Conservation (phyloP, 1,284 basidiomycete genomes). For the Pholiota adiposa region DNA sequence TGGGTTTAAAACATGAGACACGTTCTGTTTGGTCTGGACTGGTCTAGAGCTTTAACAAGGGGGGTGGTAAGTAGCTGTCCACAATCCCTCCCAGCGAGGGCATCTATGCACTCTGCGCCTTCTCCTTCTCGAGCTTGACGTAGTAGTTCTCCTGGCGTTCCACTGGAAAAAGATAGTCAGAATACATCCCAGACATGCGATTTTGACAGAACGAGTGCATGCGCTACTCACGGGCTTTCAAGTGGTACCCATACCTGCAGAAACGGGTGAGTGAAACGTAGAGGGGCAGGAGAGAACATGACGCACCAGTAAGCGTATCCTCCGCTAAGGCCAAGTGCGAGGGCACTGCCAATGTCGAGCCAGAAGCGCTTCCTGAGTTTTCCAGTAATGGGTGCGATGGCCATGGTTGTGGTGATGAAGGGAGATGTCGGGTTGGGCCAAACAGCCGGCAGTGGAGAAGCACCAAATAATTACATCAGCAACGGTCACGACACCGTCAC, state of each 20-base stretch:
- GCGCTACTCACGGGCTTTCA: conserved; percentile 65
- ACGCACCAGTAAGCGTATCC: conserved; percentile 83
- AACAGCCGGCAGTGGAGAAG: no score
- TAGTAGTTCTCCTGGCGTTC: conserved; percentile 83
- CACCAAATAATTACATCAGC: conserved; percentile 33
- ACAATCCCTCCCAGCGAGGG: background rate
- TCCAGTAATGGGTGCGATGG: conserved; percentile 87
- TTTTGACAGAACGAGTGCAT: background rate
- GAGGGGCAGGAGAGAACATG: conserved; percentile 20
- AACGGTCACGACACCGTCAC: conserved; percentile 28
- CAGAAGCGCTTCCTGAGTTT: conserved; percentile 89
- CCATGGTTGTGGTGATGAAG: conserved; percentile 50
- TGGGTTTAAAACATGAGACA: conserved; percentile 9
- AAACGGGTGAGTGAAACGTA: conserved; percentile 20
- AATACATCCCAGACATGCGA: background rate
- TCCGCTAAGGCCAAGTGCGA: conserved; percentile 73
- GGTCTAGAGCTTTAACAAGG: conserved; percentile 28
- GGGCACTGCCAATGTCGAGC: conserved; percentile 72
- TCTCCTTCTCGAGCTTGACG: conserved; percentile 76
- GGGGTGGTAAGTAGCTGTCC: conserved; percentile 12
- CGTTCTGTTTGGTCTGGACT: conserved; percentile 18
- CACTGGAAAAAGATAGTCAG: conserved; percentile 48
- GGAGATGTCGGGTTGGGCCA: conserved; percentile 41
- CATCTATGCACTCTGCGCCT: conserved; percentile 31
- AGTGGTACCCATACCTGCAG: conserved; percentile 78